Conservation (phyloP, 495 filamentous ascomycete species). For the Aspergillus sclerotioniger region DNA sequence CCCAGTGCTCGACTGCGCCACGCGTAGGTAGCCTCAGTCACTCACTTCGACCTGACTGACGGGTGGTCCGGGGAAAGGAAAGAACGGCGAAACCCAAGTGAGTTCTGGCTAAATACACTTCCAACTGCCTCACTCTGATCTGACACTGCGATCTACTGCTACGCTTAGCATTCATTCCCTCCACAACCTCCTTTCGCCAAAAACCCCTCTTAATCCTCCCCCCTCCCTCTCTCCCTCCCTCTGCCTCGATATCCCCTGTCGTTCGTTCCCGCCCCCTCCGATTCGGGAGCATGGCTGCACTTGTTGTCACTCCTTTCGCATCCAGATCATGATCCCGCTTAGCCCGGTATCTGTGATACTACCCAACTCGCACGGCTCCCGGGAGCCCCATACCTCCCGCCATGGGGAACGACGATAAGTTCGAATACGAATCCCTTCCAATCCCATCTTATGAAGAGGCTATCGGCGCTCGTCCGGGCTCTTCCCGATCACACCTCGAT, state of each 20-base stretch:
- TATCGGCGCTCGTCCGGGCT: slow-evolving; percentile 57
- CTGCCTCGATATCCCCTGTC: slow-evolving; percentile 10
- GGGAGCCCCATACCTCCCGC: slow-evolving; percentile 32
- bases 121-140: background rate
- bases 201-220: background rate
- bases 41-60: background rate
- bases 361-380: slow-evolving; percentile 34
- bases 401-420: slow-evolving; percentile 62
- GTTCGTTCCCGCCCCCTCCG: slow-evolving; percentile 12
- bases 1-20: slow-evolving; percentile 15
- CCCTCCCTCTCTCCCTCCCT: slow-evolving; percentile 10
- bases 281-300: slow-evolving; percentile 34
- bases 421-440: slow-evolving; percentile 65
- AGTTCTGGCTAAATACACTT: background rate
- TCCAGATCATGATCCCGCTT: slow-evolving; percentile 48
- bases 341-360: slow-evolving; percentile 28
- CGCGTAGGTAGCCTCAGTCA: slow-evolving; percentile 11
- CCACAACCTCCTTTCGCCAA: no score
- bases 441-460: slow-evolving; percentile 98
- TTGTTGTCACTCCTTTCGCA: slow-evolving; percentile 30
- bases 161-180: background rate
- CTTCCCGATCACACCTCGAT: slow-evolving; percentile 62
- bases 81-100: background rate
- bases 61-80: no score
- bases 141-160: slow-evolving; percentile 3